These are phyloP conservation scores for Ettlia oleoabundans DNA, from an alignment of 139 green algal species.

Conservation along the genomic window DNA sequence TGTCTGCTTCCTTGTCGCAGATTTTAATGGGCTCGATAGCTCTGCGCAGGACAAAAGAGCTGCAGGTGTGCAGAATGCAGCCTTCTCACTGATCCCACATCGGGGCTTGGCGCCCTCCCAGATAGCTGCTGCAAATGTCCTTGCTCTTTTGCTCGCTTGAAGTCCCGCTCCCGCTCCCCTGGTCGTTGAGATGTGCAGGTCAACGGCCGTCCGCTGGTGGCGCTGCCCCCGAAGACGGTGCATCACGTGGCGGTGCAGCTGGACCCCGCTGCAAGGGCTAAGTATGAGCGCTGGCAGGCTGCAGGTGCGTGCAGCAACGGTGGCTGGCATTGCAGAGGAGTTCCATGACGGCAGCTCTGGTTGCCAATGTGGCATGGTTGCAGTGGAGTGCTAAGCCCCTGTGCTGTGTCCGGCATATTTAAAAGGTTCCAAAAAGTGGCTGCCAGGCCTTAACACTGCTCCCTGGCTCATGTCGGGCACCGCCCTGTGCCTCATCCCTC, in stretches of 20 bases:
- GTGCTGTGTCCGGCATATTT: too few species aligned
- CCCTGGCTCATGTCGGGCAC: too few species aligned
- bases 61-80: not conserved
- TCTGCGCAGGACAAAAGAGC: conserved; percentile 65
- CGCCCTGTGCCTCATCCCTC: not conserved
- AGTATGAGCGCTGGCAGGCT: conserved; percentile 53
- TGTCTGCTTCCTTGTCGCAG: conserved; percentile 27
- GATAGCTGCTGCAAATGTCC: too few species aligned
- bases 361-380: too few species aligned
- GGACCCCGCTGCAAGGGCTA: conserved; percentile 27
- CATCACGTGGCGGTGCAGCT: conserved; percentile 56
- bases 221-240: conserved; percentile 57
- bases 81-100: too few species aligned
- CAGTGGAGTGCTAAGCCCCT: too few species aligned
- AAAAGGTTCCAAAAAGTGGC: too few species aligned
- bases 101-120: too few species aligned
- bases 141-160: too few species aligned
- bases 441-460: too few species aligned
- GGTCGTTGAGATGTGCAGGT: conserved; percentile 5
- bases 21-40: conserved; percentile 62
- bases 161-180: not conserved
- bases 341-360: too few species aligned
- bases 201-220: conserved; percentile 55
- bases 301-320: not conserved
- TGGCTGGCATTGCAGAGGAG: too few species aligned